Evolutionary conservation across 495 filamentous ascomycete genomes (phyloP), one percentile per base, ranked within the genome.

Genomic region (Daldinia bambusicola): DNA sequence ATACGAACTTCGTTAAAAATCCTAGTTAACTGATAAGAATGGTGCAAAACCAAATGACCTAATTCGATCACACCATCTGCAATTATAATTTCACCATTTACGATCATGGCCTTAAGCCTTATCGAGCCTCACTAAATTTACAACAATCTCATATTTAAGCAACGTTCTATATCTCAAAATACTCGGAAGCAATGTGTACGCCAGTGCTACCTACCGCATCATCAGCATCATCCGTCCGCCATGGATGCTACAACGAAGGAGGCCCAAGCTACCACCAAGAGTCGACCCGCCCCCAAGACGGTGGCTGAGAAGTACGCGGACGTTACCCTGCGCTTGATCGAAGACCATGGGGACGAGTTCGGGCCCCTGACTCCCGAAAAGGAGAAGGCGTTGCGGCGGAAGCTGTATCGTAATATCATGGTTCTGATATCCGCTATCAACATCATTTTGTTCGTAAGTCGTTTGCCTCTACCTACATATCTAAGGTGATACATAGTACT

Each of bases 51-150:
- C 20, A 48, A 20, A 48, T 48, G 43, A 22, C 18, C 18, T 20
- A 48, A 48, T 48, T 48, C 9, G 16, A 48, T 48, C 43, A 48
- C 43, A 48, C 43, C 43, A 48, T 48, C 20, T 22, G 43, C 9
- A 48, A 48, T 8, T 48, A 4, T 16, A 22, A 48, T 48, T 18
- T 48, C 43, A 22, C 18, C 43, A 48, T 48, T 7, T 16, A 20
- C 1, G 9, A 36, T 36, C 9, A 48, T 48, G 10, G 16, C 16
- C 43, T 48, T 48, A 48, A 48, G 3, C 43, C 43, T 48, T 18
- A 48, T 48, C 9, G 10, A 48, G 43, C 20, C 20, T 20, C 34
- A 22, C 20, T 8, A 22, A 22, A 48, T 5, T 4, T 48, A 22
- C 43, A 12, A 12, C 43, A 14, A 22, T 48, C 9, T 12, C 43